Evolutionary conservation across 208 protist species (phyloP).

Genomic region (Tritrichomonas musculus): DNA sequence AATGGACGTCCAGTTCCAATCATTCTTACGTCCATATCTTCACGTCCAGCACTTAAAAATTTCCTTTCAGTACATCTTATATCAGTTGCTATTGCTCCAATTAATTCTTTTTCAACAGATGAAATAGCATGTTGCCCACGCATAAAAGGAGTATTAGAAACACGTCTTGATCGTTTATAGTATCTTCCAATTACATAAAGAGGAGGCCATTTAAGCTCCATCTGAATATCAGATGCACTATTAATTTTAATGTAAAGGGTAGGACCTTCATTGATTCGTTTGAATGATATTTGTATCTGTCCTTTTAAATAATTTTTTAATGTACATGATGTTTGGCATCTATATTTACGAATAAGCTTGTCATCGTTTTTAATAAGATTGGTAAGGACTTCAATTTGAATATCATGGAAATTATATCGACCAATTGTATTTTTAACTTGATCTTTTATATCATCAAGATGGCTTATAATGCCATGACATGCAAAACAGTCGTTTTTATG

Average conservation of each 20-base stretch:
- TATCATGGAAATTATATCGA: neutral
- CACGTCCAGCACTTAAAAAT: conserved; percentile 46
- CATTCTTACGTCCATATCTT: conserved; percentile 60
- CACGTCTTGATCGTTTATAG: neutral
- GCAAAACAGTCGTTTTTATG: neutral
- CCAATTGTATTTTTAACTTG: neutral
- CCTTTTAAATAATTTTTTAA: conserved; percentile 24
- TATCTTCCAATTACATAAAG: neutral
- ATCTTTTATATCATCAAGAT: neutral
- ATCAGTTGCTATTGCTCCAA: neutral
- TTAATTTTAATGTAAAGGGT: neutral
- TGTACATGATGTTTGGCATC: neutral
- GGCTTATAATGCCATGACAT: neutral
- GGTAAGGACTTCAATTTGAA: neutral
- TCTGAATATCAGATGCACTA: neutral
- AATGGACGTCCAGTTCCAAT: conserved; percentile 54
- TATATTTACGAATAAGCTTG: neutral
- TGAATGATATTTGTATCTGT: neutral
- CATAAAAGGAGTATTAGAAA: neutral
- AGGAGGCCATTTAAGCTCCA: neutral
- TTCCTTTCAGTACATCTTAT: neutral
- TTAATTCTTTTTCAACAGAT: neutral
- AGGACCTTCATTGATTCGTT: neutral
- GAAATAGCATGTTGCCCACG: neutral
- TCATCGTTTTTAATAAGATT: neutral